Evolutionary conservation across 768 basidiomycete species (phyloP), one percentile per base, ranked within the genome.

Genomic region (Lactarius hatsudake): DNA sequence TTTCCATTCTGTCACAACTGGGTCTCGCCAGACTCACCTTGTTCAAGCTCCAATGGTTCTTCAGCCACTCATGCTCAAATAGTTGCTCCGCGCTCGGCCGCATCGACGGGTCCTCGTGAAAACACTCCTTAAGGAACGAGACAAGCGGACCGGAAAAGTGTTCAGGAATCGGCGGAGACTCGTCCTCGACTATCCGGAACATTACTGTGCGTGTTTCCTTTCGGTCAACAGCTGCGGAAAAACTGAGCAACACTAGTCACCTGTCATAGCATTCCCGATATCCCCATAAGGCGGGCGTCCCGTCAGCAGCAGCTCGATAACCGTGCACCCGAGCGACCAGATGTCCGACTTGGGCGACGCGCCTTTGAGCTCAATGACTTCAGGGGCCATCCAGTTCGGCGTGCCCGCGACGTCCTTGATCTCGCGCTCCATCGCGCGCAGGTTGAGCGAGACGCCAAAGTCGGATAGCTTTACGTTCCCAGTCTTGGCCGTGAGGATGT

Each of bases 111-210:
- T 96, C 87, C 78, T 98, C 98, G 75, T 90, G 78, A 79, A 99
- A 97, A 76, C 96, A 99, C 71, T 84, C 82, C n/a, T 76, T 81
- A 23, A 99, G 78, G 76, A 99, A 98, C 74, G 93, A 87, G 65
- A 81, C 78, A 18, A 98, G 81, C 26, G 86, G 81, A n/a, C 83
- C 82, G 2, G 95, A 94, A 71, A 88, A 89, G 12, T 81, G 86
- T 18, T 88, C 86, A 0, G 96, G 96, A 53, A 97, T 77, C 2
- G 93, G 93, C 32, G 96, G 96, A 81, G 85, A 87, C 9, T 86
- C 85, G 72, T 97, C 95, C 73, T 98, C 96, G 32, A 99, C 96
- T 74, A 99, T 98, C 32, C 90, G 90, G 80, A 94, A 99, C 91
- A 99, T 96, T 61, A 98, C 96, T 91, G 72, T 62, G 64, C 40